phyloP scores from a whole-genome alignment of 179 eudicot species.

The Beta macrorhiza region DNA sequence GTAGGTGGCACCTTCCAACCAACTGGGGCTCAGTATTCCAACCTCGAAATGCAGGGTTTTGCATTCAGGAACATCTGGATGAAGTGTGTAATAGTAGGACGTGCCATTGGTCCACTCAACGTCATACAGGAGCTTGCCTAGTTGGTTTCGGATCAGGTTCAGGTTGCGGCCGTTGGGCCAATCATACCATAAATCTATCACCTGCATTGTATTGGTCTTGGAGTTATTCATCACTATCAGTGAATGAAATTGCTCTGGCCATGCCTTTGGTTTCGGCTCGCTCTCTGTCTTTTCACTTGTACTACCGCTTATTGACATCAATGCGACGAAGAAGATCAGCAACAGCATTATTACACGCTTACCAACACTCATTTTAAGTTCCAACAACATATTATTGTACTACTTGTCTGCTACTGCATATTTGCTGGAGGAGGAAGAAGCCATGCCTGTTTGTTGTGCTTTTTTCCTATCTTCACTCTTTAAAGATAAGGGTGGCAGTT shows the following conservation, averaged over 20 bases:
- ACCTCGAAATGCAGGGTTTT: constrained; percentile 41
- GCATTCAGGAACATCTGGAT: constrained; percentile 40
- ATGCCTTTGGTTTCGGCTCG: constrained; percentile 48
- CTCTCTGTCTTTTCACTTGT: background rate
- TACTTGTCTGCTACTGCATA: too few species aligned
- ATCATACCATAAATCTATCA: constrained; percentile 68
- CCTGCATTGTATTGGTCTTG: constrained; percentile 36
- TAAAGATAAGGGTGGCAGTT: too few species aligned
- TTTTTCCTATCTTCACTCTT: too few species aligned
- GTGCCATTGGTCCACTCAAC: constrained; percentile 77
- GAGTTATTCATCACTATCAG: constrained; percentile 45
- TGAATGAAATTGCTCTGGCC: constrained; percentile 85
- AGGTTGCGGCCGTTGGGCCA: constrained; percentile 77
- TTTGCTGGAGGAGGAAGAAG: too few species aligned
- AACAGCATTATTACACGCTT: background rate
- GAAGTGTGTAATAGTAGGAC: constrained; percentile 53
- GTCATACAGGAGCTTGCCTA: constrained; percentile 51
- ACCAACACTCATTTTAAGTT: too few species aligned
- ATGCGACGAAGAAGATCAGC: background rate
- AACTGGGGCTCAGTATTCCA: constrained; percentile 69
- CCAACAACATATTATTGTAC: too few species aligned
- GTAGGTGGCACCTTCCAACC: constrained; percentile 68
- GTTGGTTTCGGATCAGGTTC: constrained; percentile 70
- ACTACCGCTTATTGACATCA: background rate
- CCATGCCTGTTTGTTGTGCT: too few species aligned